A percentile compares a stretch with the other conserved stretches of the same genome.
These are phyloP conservation scores for Prosopis cineraria DNA, from an alignment of 306 rosid genomes.

Conservation along the genomic window DNA sequence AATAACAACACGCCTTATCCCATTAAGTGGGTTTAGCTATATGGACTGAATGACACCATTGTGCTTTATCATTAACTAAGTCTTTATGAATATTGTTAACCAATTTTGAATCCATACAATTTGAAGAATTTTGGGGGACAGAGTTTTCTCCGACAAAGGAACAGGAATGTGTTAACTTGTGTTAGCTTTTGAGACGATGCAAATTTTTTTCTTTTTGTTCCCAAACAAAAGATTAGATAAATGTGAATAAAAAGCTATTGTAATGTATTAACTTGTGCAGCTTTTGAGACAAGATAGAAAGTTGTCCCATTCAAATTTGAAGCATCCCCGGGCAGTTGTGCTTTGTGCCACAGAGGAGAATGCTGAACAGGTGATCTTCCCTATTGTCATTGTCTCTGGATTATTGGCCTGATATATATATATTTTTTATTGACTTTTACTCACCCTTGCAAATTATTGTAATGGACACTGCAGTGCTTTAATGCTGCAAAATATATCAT, in stretches of 20 bases:
- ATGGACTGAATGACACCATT: too few relatives aligned
- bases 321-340: constrained; percentile 76
- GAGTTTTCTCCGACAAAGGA: not conserved
- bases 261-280: constrained; percentile 40
- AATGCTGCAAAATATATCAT: constrained; percentile 74
- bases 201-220: not conserved
- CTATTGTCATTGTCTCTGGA: not conserved
- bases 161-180: not conserved
- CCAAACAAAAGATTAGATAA: not conserved
- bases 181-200: constrained; percentile 2
- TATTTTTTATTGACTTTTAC: constrained; percentile 24
- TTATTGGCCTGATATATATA: constrained; percentile 4
- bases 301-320: constrained; percentile 52
- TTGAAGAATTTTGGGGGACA: not conserved
- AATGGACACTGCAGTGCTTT: constrained; percentile 58
- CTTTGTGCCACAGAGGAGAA: constrained; percentile 88
- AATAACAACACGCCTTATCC: too few relatives aligned
- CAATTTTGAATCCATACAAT: not conserved
- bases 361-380: constrained; percentile 60
- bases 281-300: constrained; percentile 63
- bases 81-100: too few relatives aligned
- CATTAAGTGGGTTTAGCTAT: too few relatives aligned
- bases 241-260: not conserved
- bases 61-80: too few relatives aligned
- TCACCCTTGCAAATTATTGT: constrained; percentile 23